Percentiles rank a stretch among this genome's conserved stretches.
These are phyloP conservation scores for Pelargonium fulgidum DNA, from an alignment of 441 rosid species.

Conservation along the genomic window DNA sequence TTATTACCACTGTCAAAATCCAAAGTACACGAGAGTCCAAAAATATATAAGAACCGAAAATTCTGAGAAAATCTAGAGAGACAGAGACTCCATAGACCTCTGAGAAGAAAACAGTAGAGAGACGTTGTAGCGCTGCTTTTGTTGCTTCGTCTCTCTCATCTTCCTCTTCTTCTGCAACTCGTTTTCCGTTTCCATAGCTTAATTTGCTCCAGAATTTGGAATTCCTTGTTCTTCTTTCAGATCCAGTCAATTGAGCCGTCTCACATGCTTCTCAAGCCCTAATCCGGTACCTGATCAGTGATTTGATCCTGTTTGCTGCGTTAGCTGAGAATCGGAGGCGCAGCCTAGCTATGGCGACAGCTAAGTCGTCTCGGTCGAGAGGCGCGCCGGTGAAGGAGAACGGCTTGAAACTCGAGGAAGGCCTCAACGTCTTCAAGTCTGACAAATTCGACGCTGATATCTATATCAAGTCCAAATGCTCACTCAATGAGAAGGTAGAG, in stretches of 20 bases:
- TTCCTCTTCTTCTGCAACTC: background rate
- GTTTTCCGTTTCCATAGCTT: background rate
- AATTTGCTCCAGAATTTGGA: background rate
- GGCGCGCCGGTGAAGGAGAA: conserved; percentile 58
- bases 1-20: no score
- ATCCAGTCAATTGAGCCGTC: background rate
- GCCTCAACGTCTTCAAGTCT: conserved; percentile 73
- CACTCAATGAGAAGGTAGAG: conserved; percentile 90
- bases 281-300: background rate
- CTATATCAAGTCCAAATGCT: conserved; percentile 84
- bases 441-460: conserved; percentile 86
- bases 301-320: background rate
- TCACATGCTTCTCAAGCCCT: background rate
- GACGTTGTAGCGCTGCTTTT: background rate
- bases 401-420: conserved; percentile 73
- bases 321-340: background rate
- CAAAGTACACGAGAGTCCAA: no score
- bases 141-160: background rate
- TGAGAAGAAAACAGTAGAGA: no score
- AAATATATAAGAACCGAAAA: no score
- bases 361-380: conserved; percentile 60
- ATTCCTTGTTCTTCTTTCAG: background rate
- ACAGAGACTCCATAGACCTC: no score
- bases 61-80: no score
- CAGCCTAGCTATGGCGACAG: conserved; percentile 45